Evolutionary conservation across 2,329 filamentous ascomycete species (phyloP), one percentile per base, ranked within the genome.

Genomic region (Alternaria tenuissima): DNA sequence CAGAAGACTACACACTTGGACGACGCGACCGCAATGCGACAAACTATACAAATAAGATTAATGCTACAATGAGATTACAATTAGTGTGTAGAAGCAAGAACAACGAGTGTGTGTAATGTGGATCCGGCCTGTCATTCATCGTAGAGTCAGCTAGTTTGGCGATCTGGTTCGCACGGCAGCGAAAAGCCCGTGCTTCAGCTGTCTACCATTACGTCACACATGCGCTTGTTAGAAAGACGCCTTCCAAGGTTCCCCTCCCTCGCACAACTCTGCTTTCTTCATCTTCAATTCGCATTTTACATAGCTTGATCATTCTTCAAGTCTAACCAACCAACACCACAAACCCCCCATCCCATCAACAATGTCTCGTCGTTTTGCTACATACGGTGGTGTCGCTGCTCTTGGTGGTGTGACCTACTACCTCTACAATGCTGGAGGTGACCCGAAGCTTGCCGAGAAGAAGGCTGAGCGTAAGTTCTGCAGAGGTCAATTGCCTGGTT

Each of bases 371-470:
- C 66, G 63, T 59, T 36, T 74, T 55, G 52, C 67, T 52, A 72
- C 65, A 28, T 68, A 61, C 52, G 78, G 76, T 64, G 65, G 78
- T 63, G 67, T 81, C 56, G 73, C 78, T 42, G 74, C 83, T 70
- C 75, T 90, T 70, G 90, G 89, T 70, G 80, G 88, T 68, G 86
- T 84, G 61, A 88, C 87, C 66, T 98, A 97, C 85, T 98, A 98
- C 84, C 86, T 98, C 64, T 99, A 96, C 85, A 85, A 82, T 52
- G 91, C 94, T 16, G 94, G 94, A 63, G 94, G 94, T 59, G 87
- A 88, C 78, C 85, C 92, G 52, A 92, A 91, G 80, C 88, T 86
- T 51, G 94, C 94, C n/a, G 88, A 93, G 85, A 91, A 94, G 84
- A 85, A 95, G 79, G 86, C 91, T 69, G 91, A 97, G 83, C 87